These are phyloP conservation scores for Penstemon davidsonii DNA, from an alignment of 257 asterid species.

Conservation along the genomic window DNA sequence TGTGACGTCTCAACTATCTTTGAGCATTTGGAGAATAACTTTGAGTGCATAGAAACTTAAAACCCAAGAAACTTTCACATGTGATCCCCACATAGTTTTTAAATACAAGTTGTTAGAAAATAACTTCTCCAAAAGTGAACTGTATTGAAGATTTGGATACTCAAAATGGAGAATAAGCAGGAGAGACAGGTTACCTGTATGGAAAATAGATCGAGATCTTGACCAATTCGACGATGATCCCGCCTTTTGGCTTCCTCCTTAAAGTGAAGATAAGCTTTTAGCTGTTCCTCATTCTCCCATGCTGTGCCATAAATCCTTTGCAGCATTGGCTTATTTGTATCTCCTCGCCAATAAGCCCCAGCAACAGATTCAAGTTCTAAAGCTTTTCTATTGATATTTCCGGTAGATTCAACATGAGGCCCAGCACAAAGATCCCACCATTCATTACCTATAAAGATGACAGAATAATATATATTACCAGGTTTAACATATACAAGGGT, in stretches of 20 bases:
- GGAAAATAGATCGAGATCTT: constrained; percentile 93
- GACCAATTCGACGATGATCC: constrained; percentile 94
- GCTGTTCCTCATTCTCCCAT: constrained; percentile 94
- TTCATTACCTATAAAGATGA: constrained; percentile 59
- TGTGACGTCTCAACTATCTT: not conserved
- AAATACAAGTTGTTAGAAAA: constrained; percentile 1
- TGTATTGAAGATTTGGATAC: not conserved
- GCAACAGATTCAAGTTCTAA: constrained; percentile 96
- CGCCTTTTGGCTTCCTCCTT: constrained; percentile 98
- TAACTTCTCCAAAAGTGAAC: constrained; percentile 3
- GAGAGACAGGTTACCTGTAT: constrained; percentile 61
- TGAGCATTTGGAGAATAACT: constrained; percentile 8
- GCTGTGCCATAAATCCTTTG: constrained; percentile 98
- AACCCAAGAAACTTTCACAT: not conserved
- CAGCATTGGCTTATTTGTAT: constrained; percentile 78
- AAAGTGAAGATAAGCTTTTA: constrained; percentile 82
- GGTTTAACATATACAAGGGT: not conserved
- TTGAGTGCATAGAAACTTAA: not conserved
- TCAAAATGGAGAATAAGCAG: not conserved
- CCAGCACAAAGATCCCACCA: constrained; percentile 99
- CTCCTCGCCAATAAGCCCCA: constrained; percentile 99
- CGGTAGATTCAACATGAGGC: constrained; percentile 98
- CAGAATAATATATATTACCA: constrained; percentile 9
- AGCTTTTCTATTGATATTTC: constrained; percentile 78
- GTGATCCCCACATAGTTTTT: not conserved